Base-by-base conservation (phyloP, 2,329 filamentous ascomycete genomes). In the Teratosphaeria gauchensis region DNA sequence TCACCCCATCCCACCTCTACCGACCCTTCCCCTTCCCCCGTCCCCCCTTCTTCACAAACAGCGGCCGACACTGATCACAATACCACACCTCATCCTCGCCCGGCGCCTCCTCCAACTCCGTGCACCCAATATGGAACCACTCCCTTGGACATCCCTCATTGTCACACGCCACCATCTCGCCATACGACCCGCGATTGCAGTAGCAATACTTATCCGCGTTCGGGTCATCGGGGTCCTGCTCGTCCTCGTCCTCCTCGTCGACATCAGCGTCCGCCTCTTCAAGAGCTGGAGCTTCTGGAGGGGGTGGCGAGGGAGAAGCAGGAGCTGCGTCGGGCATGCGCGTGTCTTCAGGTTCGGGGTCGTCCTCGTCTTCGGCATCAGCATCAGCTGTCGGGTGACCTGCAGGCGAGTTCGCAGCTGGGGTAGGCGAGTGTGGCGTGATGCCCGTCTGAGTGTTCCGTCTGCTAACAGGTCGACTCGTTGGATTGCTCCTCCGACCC, bases 161-260 rank as follows among this genome's bases (percentile, higher is more conserved):
- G 69, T 87, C 84, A 66, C 84, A 87, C 12, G 82, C 84, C 48
- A 87, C 81, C 84, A 87, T 87, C 66, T 85, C 82, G 19, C 84
- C 84, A 67, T 85, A 85, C 62, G 79, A 83, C 42, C 85, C 83
- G 62, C 82, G 81, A 55, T 83, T 82, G 67, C 84, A 87, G 63
- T 84, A 84, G 72, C 84, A 87, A 68, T 86, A 87, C 48, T 82
- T 80, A 61, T 82, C 82, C 61, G 84, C 82, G 67, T 84, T 63
- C 0, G 69, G 80, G 64, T 82, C 80, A 52, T 79, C 80, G 5
- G 68, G 69, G 56, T 72, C 71, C 54, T 70, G 65, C 56, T 67
- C 69, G 2, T 68, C 64, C 38, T 68, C 67, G 24, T 66, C 68
- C 5, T 68, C 69, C n/a, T 66, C 66, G 11, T 51, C 59, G 16